A percentile compares a stretch with the other conserved stretches of the same genome.
These are phyloP conservation scores for Chlorella sorokiniana DNA, from an alignment of 139 green algal species.

Conservation along the genomic window DNA sequence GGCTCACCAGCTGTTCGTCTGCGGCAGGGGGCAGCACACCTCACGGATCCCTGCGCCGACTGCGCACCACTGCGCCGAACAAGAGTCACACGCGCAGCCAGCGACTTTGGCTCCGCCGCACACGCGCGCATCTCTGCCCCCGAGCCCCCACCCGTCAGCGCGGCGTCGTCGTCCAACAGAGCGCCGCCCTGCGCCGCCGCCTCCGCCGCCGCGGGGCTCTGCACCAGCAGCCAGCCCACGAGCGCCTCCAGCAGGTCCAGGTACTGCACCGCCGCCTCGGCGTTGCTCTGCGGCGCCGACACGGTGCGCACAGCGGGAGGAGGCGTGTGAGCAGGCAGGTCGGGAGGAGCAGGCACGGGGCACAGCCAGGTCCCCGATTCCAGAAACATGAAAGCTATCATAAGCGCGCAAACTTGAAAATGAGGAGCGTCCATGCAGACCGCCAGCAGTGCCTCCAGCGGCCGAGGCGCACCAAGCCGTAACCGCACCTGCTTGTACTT, in stretches of 20 bases:
- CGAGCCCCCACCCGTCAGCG: neutral
- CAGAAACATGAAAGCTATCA: neutral
- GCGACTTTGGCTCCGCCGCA: neutral
- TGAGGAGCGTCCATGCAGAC: no score
- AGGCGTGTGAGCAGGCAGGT: neutral
- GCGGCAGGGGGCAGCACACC: neutral
- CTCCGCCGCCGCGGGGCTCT: conserved; percentile 2
- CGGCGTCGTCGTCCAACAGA: neutral
- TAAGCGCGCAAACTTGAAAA: no score
- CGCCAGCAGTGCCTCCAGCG: neutral
- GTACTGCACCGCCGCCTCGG: conserved; percentile 45
- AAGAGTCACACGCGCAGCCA: neutral
- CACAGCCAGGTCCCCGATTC: no score
- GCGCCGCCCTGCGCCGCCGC: neutral
- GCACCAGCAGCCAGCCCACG: conserved; percentile 55
- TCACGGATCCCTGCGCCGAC: neutral
- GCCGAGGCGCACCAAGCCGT: neutral
- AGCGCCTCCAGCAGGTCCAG: conserved; percentile 64
- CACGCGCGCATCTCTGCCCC: neutral
- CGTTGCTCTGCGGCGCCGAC: conserved; percentile 1
- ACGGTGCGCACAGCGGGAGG: neutral
- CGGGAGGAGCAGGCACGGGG: no score
- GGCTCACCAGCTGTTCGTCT: conserved; percentile 50
- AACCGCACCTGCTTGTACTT: conserved; percentile 45
- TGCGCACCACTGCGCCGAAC: neutral